These are phyloP conservation scores for Amanita subjunquillea DNA, from an alignment of 768 basidiomycete species.

Conservation along the genomic window DNA sequence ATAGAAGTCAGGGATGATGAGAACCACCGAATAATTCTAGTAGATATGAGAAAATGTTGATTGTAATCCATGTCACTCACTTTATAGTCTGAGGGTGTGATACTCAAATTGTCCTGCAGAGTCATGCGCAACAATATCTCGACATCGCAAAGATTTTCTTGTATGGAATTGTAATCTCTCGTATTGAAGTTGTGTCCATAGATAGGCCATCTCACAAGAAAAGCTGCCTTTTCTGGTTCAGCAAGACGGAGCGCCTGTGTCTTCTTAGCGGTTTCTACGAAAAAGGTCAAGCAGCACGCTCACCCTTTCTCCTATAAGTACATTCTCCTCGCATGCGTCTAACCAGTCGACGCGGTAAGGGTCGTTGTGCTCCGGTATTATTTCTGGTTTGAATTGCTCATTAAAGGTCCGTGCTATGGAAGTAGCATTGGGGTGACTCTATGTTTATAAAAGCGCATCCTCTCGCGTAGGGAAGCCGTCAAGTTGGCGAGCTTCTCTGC, in stretches of 20 bases:
- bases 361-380: constrained; percentile 80
- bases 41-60: neutral
- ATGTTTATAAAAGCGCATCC: constrained; percentile 82
- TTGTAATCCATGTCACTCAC: constrained; percentile 24
- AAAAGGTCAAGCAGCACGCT: constrained; percentile 2
- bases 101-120: constrained; percentile 49
- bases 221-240: constrained; percentile 59
- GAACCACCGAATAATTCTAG: constrained; percentile 78
- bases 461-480: constrained; percentile 60
- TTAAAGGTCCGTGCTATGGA: constrained; percentile 72
- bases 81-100: constrained; percentile 46
- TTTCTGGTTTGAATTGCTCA: constrained; percentile 73
- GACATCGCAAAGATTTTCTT: constrained; percentile 68
- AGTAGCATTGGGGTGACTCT: constrained; percentile 63
- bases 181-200: constrained; percentile 76
- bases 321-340: constrained; percentile 36
- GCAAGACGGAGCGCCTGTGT: constrained; percentile 58
- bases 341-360: constrained; percentile 83
- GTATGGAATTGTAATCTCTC: constrained; percentile 61
- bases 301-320: constrained; percentile 67
- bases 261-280: neutral
- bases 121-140: constrained; percentile 55
- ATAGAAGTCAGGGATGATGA: constrained; percentile 90
- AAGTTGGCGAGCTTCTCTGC: constrained; percentile 69
- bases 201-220: constrained; percentile 75